Base-by-base conservation (phyloP, 441 rosid genomes). In the Lepidium campestre region DNA sequence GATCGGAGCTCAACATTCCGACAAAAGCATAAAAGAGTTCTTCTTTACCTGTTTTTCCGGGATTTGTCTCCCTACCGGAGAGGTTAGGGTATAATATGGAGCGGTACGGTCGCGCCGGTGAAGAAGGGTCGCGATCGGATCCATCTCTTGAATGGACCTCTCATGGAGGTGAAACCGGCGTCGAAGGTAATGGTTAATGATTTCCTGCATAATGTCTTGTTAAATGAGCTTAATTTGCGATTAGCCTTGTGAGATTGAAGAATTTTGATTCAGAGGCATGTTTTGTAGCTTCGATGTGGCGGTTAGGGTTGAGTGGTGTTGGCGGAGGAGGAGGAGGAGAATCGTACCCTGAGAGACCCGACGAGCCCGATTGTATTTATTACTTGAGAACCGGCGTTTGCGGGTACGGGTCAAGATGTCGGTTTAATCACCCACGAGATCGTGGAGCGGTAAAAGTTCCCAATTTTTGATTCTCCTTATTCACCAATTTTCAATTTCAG, bases 351-450 rank as follows among this genome's bases (percentile, higher is more conserved):
- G 97, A 87, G 70, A 62, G 94, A 72, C 90, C 91, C 4, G 79
- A 83, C 4, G 95, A 81, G 67, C 73, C 87, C 36, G 89, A 90
- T 83, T 93, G 97, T 80, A 81, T 80, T 14, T 82, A 87, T 81
- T 93, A 87, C 74, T 75, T 93, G 83, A 77, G 82, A 71, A 90
- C 94, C 55, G 97, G 98, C 19, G 70, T 54, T 65, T 93, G 98
- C 66, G 86, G 96, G 61, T 90, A 82, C 66, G 93, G 96, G 13
- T 49, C 87, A 0, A 82, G 90, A 79, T 93, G 98, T 82, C 96
- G 94, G 84, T 93, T 82, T 85, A 93, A 93, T 78, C 98, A 93
- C 62, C 96, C 98, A 13, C 91, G 81, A 62, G 93, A 93, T 66
- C 91, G 95, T 47, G 78, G 78, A 65, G 72, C 72, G 91, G 98